A percentile compares a stretch with the other conserved stretches of the same genome.
These are phyloP conservation scores for Lentinula lateritia DNA, from an alignment of 768 basidiomycete species.

Conservation along the genomic window DNA sequence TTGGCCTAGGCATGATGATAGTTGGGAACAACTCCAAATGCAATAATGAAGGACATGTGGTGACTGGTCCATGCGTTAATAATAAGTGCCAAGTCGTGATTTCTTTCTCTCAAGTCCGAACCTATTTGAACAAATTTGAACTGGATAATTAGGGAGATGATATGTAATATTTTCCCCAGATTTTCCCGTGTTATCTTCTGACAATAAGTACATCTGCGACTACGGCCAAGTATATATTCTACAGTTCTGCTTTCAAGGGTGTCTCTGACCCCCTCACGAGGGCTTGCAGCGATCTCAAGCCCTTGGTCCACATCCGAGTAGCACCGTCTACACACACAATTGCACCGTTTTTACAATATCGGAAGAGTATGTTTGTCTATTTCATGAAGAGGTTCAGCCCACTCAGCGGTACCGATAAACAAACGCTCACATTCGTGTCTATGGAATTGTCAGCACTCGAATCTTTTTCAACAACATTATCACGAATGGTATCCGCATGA, in stretches of 20 bases:
- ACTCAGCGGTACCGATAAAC: constrained; percentile 36
- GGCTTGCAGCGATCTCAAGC: not conserved
- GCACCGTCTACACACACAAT: not conserved
- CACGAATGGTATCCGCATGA: not conserved
- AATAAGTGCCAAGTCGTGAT: too few relatives aligned
- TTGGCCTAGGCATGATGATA: constrained; percentile 10
- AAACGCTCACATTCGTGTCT: constrained; percentile 49
- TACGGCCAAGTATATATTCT: too few relatives aligned
- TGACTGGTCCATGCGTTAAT: not conserved
- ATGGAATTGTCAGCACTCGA: constrained; percentile 13
- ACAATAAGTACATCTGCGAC: too few relatives aligned
- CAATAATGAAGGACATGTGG: too few relatives aligned
- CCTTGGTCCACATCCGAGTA: not conserved
- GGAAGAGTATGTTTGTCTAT: not conserved
- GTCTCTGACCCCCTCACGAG: not conserved
- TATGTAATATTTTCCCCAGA: too few relatives aligned
- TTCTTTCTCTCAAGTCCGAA: too few relatives aligned
- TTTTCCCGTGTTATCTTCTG: too few relatives aligned
- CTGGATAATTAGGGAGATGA: too few relatives aligned
- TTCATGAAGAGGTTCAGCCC: not conserved
- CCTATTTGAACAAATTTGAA: too few relatives aligned
- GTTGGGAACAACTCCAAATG: not conserved
- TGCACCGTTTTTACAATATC: not conserved
- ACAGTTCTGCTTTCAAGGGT: not conserved
- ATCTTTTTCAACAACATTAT: not conserved